Percentiles rank a stretch among this genome's conserved stretches.
phyloP scores from a whole-genome alignment of 2,329 filamentous ascomycete genomes.

The Leptographium procerum region DNA sequence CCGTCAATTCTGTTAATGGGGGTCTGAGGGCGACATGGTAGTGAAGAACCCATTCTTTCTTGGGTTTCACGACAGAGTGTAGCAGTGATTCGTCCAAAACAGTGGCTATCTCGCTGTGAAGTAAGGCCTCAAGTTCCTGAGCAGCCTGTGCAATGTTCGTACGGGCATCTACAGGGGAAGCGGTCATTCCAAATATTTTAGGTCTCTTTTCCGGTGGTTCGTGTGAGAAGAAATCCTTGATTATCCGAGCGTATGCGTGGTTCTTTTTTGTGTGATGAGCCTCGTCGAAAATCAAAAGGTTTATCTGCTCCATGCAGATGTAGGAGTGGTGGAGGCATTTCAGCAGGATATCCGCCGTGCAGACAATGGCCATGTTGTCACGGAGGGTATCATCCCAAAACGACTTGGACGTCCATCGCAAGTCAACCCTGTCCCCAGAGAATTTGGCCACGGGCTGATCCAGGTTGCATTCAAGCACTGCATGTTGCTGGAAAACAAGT shows the following conservation, averaged over 20 bases:
- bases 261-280: slow-evolving; percentile 94
- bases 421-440: slow-evolving; percentile 55
- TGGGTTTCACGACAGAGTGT: slow-evolving; percentile 45
- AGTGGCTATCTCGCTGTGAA: slow-evolving; percentile 78
- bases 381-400: slow-evolving; percentile 42
- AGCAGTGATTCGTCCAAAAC: slow-evolving; percentile 42
- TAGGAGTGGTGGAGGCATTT: slow-evolving; percentile 70
- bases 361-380: slow-evolving; percentile 75
- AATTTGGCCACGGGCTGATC: slow-evolving; percentile 63
- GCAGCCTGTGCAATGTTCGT: slow-evolving; percentile 61
- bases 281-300: slow-evolving; percentile 88
- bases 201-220: slow-evolving; percentile 43
- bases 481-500: slow-evolving; percentile 79
- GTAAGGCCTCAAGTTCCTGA: slow-evolving; percentile 58
- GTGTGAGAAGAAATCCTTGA: slow-evolving; percentile 70
- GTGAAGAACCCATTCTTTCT: slow-evolving; percentile 46
- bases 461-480: slow-evolving; percentile 70
- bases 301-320: slow-evolving; percentile 71
- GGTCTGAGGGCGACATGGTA: slow-evolving; percentile 35
- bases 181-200: slow-evolving; percentile 90
- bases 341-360: slow-evolving; percentile 78
- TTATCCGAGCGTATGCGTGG: slow-evolving; percentile 80
- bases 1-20: slow-evolving; percentile 55
- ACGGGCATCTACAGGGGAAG: slow-evolving; percentile 82
- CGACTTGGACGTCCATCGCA: slow-evolving; percentile 23